Conservation (phyloP, 768 basidiomycete species). For the Mycena floridula region DNA sequence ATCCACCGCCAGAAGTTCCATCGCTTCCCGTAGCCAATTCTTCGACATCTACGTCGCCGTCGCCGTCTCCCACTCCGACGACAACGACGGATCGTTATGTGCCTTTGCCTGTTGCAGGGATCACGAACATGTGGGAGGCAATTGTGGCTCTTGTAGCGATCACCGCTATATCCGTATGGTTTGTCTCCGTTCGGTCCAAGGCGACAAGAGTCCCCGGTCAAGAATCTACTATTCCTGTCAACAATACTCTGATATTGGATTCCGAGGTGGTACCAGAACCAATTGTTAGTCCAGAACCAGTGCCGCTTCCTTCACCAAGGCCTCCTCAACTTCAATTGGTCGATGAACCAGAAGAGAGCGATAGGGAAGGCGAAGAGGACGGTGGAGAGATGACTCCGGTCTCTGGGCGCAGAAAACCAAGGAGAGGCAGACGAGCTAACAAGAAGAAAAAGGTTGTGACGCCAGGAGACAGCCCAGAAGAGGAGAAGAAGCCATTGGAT, state of each 20-base stretch:
- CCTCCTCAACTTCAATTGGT: too few relatives aligned
- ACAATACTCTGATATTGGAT: too few relatives aligned
- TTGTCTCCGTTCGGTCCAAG: conserved; percentile 20
- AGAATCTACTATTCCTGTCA: too few relatives aligned
- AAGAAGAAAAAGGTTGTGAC: conserved; percentile 22
- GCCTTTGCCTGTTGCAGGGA: too few relatives aligned
- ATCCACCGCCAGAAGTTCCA: too few relatives aligned
- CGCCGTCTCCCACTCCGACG: too few relatives aligned
- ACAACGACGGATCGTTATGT: too few relatives aligned
- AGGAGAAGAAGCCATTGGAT: conserved; percentile 11
- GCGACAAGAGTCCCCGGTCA: conserved; percentile 10
- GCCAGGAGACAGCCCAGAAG: conserved; percentile 11
- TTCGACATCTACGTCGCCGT: too few relatives aligned
- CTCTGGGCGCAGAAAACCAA: conserved; percentile 21
- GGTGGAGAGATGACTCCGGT: conserved; percentile 24
- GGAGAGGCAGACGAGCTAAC: conserved; percentile 22
- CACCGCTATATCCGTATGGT: conserved; percentile 24
- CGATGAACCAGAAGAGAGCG: conserved; percentile 52
- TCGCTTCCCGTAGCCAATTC: too few relatives aligned
- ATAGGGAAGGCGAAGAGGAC: conserved; percentile 40
- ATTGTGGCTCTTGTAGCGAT: conserved; percentile 18
- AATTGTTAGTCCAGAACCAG: too few relatives aligned
- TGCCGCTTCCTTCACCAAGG: too few relatives aligned
- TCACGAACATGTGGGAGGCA: conserved; percentile 22
- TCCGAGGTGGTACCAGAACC: too few relatives aligned